These are phyloP conservation scores for Epichloe glyceriae DNA, from an alignment of 2,329 filamentous ascomycete species.

Conservation along the genomic window DNA sequence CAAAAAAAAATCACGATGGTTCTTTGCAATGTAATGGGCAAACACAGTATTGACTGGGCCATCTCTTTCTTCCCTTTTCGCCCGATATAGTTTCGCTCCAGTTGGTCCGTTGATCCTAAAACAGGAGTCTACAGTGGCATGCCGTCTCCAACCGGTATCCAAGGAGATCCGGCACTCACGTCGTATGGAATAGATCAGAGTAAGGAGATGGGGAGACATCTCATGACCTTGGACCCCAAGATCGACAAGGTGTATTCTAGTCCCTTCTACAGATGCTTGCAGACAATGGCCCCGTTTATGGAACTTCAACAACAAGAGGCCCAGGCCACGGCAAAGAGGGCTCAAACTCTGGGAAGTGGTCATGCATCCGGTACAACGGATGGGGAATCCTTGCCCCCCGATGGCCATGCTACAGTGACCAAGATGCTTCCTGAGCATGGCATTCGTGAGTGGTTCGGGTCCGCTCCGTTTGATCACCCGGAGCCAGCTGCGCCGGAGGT, in stretches of 20 bases:
- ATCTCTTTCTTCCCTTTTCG: background rate
- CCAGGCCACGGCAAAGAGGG: background rate
- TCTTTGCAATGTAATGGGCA: background rate
- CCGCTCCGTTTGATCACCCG: constrained; percentile 75
- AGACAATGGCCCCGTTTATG: constrained; percentile 65
- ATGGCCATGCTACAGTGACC: constrained; percentile 9
- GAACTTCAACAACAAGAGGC: constrained; percentile 23
- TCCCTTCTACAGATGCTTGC: constrained; percentile 76
- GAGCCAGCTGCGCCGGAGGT: constrained; percentile 51
- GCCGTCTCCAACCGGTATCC: constrained; percentile 72
- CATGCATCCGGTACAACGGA: background rate
- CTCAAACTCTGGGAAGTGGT: background rate
- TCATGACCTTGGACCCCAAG: constrained; percentile 49
- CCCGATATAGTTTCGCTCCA: constrained; percentile 62
- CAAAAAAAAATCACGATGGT: background rate
- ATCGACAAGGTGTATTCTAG: constrained; percentile 71
- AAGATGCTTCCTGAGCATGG: constrained; percentile 43
- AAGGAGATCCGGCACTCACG: constrained; percentile 77
- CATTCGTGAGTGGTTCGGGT: constrained; percentile 81
- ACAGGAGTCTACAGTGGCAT: constrained; percentile 69
- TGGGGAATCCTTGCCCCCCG: background rate
- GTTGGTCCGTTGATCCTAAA: constrained; percentile 71
- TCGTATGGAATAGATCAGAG: constrained; percentile 78
- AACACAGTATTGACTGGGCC: background rate
- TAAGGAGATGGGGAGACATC: constrained; percentile 56